Base-by-base conservation (phyloP, 306 rosid genomes). In the Sophora flavescens region DNA sequence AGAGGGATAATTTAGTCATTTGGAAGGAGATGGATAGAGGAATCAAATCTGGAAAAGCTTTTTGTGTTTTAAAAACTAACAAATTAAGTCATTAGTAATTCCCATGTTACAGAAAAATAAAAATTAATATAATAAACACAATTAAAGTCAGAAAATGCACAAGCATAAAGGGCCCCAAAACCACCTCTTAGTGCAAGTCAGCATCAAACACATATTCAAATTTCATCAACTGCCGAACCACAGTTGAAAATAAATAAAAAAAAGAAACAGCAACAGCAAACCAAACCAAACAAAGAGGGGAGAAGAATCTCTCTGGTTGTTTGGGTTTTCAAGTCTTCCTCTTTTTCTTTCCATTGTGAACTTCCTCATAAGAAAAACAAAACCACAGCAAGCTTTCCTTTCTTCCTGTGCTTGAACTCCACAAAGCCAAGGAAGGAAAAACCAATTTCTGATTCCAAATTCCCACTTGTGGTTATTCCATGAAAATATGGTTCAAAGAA, bases 401-500 rank as follows among this genome's bases (percentile, higher is more conserved):
- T 50, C 91, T 86, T 88, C 80, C 51, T 57, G 13, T 56, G 68
- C 66, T 68, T 84, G 80, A 86, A 50, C 50, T 84, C 74, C 82
- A 66, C 47, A 60, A 56, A 42, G 58, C 86, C 33, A 68, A 78
- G 89, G 81, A 84, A 86, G 87, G 74, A 71, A 60, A 81, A 84
- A 84, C 72, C 41, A 51, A 56, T 77, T 63, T 18, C 17, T 36
- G 26, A 59, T 54, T 66, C 68, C 13, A 39, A 38, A 53, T 76
- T 70, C 65, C 77, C 59, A 64, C 50, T 64, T 75, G 6, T 57
- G 76, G 67, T 12, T 74, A 77, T 80, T 83, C 85, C 82, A 81
- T 80, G 65, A 77, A 77, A 83, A 85, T 33, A 91, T 95, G 99
- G 99, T 92, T 77, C 99, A 92, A 76, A 86, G 92, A 80, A 91